Base-by-base conservation (phyloP, 2,329 filamentous ascomycete genomes). In the Meredithiella fracta region DNA sequence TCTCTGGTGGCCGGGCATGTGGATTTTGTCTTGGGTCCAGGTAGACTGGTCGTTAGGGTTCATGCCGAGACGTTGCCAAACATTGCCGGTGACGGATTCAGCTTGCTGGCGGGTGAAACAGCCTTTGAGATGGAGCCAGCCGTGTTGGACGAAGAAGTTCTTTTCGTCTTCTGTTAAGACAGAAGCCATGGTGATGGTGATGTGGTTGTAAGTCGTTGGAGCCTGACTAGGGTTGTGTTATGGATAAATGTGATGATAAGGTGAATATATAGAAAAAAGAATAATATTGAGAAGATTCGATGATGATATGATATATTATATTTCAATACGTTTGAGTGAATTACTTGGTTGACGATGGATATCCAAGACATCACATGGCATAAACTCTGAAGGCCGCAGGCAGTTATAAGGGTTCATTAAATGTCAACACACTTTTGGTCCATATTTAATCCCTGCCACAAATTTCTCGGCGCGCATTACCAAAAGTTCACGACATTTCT, bases 61-160 rank as follows among this genome's bases (percentile, higher is more conserved):
- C 73, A 83, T 81, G 25, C 79, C 81, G 3, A 86, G 72, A 8
- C 82, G 73, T 0, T 75, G 77, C 82, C 82, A 86, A 37, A 85
- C 72, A 44, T 72, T 67, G 23, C 58, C 47, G 1, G 62, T 69
- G 23, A 70, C 60, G 20, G 60, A 54, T 3, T 64, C 64, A 6
- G 70, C 68, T 56, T 70, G 68, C 44, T 69, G 64, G 15, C 60
- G 63, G 1, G 68, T 70, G 59, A 72, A 72, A 55, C 69, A 64
- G 37, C 59, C 59, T 56, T 61, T 62, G 3, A 65, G 59, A 23
- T 60, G 58, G 51, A 72, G 38, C 68, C 69, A 72, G 34, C 70
- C 70, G 55, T 69, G 65, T 31, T 63, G 56, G 7, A 69, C 61
- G 59, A 71, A 72, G 59, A 71, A 68, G 40, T 69, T 68, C 61